Evolutionary conservation across 1,284 basidiomycete genomes (phyloP), one percentile per base, ranked within the genome.

Genomic region (Trametes versicolor): DNA sequence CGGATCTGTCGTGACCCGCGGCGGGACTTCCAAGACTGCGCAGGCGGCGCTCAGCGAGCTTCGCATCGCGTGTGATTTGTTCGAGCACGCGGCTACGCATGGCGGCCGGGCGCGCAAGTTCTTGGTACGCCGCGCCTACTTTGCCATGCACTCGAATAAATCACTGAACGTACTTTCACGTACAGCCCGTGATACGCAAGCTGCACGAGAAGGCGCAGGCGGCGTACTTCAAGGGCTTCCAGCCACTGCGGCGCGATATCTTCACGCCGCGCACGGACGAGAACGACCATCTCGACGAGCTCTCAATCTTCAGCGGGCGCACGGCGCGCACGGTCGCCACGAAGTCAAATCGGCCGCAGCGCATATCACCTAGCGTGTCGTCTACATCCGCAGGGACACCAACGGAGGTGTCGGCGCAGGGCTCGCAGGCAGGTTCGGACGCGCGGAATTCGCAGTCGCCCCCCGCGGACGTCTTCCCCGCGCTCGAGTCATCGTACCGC

Each of bases 251-350:
- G 23, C 78, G 61, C 37, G 86, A 90, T 73, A 88, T 90, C 34
- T 90, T 91, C 75, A 78, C 79, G 25, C 77, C 84, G n/a, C 71
- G 70, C 8, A 80, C 84, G 0, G 70, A 76, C n/a, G 68, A 73
- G 12, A 76, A 76, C 29, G 81, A 81, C 25, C 76, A 76, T 58
- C 82, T 84, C 57, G 90, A 92, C 72, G 90, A 92, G 71, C 78
- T 92, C 27, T 84, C 86, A 6, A 90, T 92, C 47, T 91, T 92
- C 74, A 86, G 88, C 63, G 90, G 89, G n/a, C 85, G 85, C 67
- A 90, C 86, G 12, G 60, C 68, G 10, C 85, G 88, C 66, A 87
- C 84, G 0, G 78, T 91, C 17, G 80, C 78, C 2, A 86, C 82
- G 0, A 86, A 85, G 63, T 72, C 70, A 0, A 59, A 71, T 23